Evolutionary conservation across 257 asterid genomes (phyloP), one percentile per base, ranked within the genome.

Genomic region (Solanum chiquidenum): DNA sequence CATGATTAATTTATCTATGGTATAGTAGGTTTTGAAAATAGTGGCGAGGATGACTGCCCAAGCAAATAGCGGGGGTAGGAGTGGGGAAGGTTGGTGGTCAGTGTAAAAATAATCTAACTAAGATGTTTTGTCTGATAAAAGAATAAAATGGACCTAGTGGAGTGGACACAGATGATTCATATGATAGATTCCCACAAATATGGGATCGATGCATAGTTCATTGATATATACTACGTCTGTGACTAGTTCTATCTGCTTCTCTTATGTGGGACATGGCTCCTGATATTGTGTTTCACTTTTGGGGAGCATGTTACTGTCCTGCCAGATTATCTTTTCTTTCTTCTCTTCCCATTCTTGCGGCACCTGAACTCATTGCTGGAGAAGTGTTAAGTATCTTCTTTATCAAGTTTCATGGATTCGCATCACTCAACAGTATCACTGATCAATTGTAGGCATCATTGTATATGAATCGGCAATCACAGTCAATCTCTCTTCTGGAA

Each of bases 391-490:
- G 9, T 52, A 10, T 29, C 85, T 79, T 79, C 85, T 27, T 82
- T 29, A 6, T 49, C 86, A 31, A 18, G 71, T 49, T 82, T 49
- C 71, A 52, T 52, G 42, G 85, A 82, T 82, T 82, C 12, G 1
- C 71, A 46, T 52, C 71, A 82, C 40, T 49, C 52, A 82, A 9
- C n/a, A 66, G 16, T 49, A 12, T 49, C 46, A 18, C 66, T 33
- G 44, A 85, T 85, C 87, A 64, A 25, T 90, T 91, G 84, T 89
- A 96, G 99, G 98, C 95, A 91, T 96, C 99, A 33, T 92, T 93
- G 66, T 93, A 95, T 92, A 91, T 94, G 95, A 91, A 95, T 88
- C 98, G 96, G 80, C 98, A 95, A 90, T 92, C 98, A 5, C 95
- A 94, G 84, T 93, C 94, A 18, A 90, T 93, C 66, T 90, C 98